Base-by-base conservation (phyloP, 2,329 filamentous ascomycete species). In the Lachnellula occidentalis region DNA sequence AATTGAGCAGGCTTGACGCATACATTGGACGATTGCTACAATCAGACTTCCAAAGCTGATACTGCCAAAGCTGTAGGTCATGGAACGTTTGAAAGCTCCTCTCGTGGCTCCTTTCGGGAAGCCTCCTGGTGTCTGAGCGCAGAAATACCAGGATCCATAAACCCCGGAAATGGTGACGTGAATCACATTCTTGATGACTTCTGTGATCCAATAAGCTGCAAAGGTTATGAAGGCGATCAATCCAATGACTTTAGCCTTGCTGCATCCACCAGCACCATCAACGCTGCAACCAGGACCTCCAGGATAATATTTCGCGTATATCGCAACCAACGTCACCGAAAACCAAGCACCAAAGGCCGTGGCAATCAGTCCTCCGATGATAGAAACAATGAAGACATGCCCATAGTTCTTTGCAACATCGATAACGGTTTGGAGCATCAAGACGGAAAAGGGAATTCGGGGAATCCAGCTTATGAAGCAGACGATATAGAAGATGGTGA, bases 131-230 rank as follows among this genome's bases (percentile, higher is more conserved):
- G 81, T 79, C 27, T 79, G 73, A 7, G 77, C 73, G 61, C 82
- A 87, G 69, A 95, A 96, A 74, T 95, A 97, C 92, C 92, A 97
- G 0, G 87, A 87, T 1, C 90, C 92, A 64, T 95, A 96, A 0
- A 96, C 85, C 0, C 92, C 92, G 0, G 90, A 88, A 55, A 96
- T 87, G 22, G 85, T 91, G 2, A 87, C 87, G 69, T 97, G 91
- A 46, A 96, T 89, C 0, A 89, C 91, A 72, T 95, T 96, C 76
- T 96, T 96, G 64, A 96, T 75, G 80, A 88, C 92, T 70, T 97
- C 92, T 1, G 88, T 87, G 60, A 96, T 85, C 92, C 92, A 97
- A 73, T 95, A 96, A 72, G 86, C 89, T 51, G 91, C 86, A 66
- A 97, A 96, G 0, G 91, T 95, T 62, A 91, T 81, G 69, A 95